A percentile compares a stretch with the other conserved stretches of the same genome.
Conservation (phyloP, 805 yeast species). For the Candida arabinofermentans region DNA sequence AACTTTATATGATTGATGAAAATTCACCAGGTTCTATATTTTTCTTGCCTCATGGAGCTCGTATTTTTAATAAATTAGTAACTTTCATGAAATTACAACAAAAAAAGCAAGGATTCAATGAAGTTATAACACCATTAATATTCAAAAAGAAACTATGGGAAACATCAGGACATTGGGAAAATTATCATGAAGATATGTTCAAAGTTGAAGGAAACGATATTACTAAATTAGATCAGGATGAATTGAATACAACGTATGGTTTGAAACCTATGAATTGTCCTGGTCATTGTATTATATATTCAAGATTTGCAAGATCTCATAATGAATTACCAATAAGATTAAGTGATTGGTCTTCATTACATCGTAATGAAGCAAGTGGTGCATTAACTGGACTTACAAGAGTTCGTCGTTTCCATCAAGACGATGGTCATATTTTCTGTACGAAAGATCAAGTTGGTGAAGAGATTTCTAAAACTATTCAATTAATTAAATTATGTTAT, state of each 20-base stretch:
- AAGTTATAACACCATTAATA: slow-evolving; percentile 88
- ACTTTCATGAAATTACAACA: slow-evolving; percentile 86
- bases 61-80: slow-evolving; percentile 74
- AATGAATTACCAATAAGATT: slow-evolving; percentile 82
- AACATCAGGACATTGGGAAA: slow-evolving; percentile 89
- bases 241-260: slow-evolving; percentile 50
- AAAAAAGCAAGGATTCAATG: slow-evolving; percentile 75
- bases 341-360: slow-evolving; percentile 88
- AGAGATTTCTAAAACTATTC: slow-evolving; percentile 71
- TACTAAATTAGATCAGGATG: slow-evolving; percentile 33
- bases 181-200: slow-evolving; percentile 86
- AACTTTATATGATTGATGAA: slow-evolving; percentile 73
- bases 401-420: slow-evolving; percentile 94
- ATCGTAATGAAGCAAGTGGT: slow-evolving; percentile 93
- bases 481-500: slow-evolving; percentile 73
- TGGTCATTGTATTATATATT: slow-evolving; percentile 76
- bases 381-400: slow-evolving; percentile 90
- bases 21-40: slow-evolving; percentile 89
- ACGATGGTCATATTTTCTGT: slow-evolving; percentile 97
- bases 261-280: slow-evolving; percentile 80
- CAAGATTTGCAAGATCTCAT: slow-evolving; percentile 71
- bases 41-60: slow-evolving; percentile 89
- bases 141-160: slow-evolving; percentile 84
- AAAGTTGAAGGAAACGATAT: slow-evolving; percentile 62
- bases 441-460: slow-evolving; percentile 64